Conservation (phyloP, 2,329 filamentous ascomycete species). For the Fusarium hainanense region DNA sequence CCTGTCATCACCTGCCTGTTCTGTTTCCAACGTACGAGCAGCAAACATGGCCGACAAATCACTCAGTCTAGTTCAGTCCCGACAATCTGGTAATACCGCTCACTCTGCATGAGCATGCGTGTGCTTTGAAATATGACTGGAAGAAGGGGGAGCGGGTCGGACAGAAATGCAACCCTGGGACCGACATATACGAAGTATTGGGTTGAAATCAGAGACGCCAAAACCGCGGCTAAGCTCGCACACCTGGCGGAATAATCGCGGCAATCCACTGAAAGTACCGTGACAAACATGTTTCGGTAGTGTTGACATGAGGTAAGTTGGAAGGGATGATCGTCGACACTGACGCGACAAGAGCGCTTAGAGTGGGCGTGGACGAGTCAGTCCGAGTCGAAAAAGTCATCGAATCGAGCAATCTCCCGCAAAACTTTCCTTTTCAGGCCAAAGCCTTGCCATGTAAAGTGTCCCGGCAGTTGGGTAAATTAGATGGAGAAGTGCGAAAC, state of each 20-base stretch:
- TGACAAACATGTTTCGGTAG: constrained; percentile 16
- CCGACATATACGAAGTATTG: constrained; percentile 43
- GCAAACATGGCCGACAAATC: constrained; percentile 9
- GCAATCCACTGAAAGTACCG: constrained; percentile 17
- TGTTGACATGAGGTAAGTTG: constrained; percentile 20
- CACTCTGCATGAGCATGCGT: constrained; percentile 44
- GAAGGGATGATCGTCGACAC: constrained; percentile 24
- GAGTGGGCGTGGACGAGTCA: constrained; percentile 36
- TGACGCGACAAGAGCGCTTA: constrained; percentile 45
- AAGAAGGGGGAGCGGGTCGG: constrained; percentile 21
- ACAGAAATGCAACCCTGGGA: constrained; percentile 28
- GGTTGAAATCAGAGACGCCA: constrained; percentile 39
- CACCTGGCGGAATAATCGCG: constrained; percentile 39
- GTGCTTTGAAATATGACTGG: constrained; percentile 34
- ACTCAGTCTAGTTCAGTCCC: constrained; percentile 40
- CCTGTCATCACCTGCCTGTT: constrained; percentile 30
- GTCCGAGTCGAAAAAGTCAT: constrained; percentile 9
- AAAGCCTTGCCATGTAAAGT: constrained; percentile 18
- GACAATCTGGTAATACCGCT: constrained; percentile 47
- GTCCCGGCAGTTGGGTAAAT: constrained; percentile 41
- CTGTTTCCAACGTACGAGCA: constrained; percentile 43
- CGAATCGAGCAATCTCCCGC: constrained; percentile 29
- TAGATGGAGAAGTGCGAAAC: constrained; percentile 40
- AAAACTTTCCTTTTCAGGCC: constrained; percentile 31
- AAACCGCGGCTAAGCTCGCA: constrained; percentile 38